A percentile compares a stretch with the other conserved stretches of the same genome.
phyloP scores from a whole-genome alignment of 2,329 filamentous ascomycete species.

The Arthrinium phaeospermum region DNA sequence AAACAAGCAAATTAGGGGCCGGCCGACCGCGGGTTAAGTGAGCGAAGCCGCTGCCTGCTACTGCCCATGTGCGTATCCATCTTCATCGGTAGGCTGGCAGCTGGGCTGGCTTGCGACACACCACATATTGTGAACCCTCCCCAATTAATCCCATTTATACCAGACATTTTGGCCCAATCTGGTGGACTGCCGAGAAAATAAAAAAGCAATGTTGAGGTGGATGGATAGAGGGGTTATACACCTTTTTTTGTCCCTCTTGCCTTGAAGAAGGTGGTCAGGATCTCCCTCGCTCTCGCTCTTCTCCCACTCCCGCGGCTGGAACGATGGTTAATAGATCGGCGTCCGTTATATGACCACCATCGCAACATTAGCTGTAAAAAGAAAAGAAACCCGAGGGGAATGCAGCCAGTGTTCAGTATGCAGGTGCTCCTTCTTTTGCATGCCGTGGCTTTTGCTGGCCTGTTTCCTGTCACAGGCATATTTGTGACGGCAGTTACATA shows the following conservation, averaged over 20 bases:
- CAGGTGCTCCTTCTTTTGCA: background rate
- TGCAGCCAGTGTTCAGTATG: background rate
- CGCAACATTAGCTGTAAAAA: background rate
- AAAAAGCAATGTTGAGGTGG: background rate
- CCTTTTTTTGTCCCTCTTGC: background rate
- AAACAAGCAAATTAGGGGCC: constrained; percentile 15
- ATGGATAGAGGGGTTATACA: background rate
- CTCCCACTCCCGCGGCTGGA: background rate
- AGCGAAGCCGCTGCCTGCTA: background rate
- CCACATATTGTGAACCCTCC: background rate
- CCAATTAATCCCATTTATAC: background rate
- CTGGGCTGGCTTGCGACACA: background rate
- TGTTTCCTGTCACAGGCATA: background rate
- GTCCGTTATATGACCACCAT: background rate
- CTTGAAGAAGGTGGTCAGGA: background rate
- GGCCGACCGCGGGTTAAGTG: background rate
- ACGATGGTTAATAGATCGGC: background rate
- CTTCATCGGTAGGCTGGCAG: constrained; percentile 5
- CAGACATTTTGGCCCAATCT: background rate
- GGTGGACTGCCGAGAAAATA: background rate
- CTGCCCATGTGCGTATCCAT: background rate
- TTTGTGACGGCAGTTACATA: constrained; percentile 9
- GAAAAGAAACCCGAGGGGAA: background rate
- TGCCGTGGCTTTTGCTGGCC: background rate
- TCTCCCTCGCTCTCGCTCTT: background rate